Conservation (phyloP, 2,329 filamentous ascomycete genomes). For the Hypoxylon sp. region DNA sequence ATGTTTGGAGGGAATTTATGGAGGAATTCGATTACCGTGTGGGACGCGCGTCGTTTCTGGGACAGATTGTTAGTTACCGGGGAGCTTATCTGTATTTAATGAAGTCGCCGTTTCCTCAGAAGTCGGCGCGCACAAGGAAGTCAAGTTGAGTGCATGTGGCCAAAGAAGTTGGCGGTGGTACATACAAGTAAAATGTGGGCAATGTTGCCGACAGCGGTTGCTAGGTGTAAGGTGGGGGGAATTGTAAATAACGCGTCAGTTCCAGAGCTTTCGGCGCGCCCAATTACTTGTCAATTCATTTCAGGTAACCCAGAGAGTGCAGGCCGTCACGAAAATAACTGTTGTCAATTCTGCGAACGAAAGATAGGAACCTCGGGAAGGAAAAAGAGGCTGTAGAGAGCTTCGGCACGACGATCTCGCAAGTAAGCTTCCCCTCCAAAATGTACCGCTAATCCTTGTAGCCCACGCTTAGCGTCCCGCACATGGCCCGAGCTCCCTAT, state of each 20-base stretch:
- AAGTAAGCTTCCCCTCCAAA: constrained; percentile 23
- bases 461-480: constrained; percentile 5
- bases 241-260: not conserved
- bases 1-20: not conserved
- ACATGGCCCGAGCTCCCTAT: constrained; percentile 24
- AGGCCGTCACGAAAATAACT: not conserved
- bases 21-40: not conserved
- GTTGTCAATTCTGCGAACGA: constrained; percentile 2
- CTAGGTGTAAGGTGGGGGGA: not conserved
- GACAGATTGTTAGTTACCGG: not conserved
- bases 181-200: not conserved
- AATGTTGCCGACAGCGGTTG: not conserved
- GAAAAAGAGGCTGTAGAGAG: constrained; percentile 16
- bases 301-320: constrained; percentile 1
- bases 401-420: constrained; percentile 23
- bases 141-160: not conserved
- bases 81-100: not conserved
- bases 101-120: not conserved
- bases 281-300: constrained; percentile 22
- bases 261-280: constrained; percentile 6
- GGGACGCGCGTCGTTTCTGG: not conserved
- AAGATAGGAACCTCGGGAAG: not conserved
- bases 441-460: constrained; percentile 28
- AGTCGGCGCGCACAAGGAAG: not conserved
- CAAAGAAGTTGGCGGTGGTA: not conserved